Evolutionary conservation across 345 rosid species (phyloP), one percentile per base, ranked within the genome.

Genomic region (Diplotaxis tenuifolia): DNA sequence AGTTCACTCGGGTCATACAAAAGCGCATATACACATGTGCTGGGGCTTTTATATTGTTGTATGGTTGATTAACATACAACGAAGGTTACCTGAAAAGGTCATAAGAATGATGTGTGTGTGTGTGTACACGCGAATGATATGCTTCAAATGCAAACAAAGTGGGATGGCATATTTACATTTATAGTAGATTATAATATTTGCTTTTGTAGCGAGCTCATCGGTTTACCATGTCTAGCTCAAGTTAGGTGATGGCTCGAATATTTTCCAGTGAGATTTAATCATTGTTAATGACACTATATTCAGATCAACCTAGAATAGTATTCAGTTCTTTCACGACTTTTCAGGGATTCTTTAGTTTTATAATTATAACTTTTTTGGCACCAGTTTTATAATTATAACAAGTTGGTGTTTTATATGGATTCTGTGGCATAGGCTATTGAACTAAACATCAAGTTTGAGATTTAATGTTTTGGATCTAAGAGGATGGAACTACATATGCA

Each of bases 1-100:
- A 47, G 55, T 28, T 65, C 67, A 50, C 71, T 71, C 22, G 28
- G 63, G 20, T 59, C 66, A 7, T 70, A 8, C 14, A 64, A 70
- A n/a, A 29, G 58, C 55, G 32, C 29, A 63, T 63, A 36, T 7
- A 68, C 8, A 63, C 65, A 69, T 75, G 73, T 42, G 65, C 16
- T 68, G 16, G 9, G n/a, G 4, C 29, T 59, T 57, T 2, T 58
- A 9, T 21, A 66, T 22, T 0, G 23, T 5, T 22, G 15, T 32
- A 15, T 36, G 32, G 65, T 49, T 74, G 10, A 31, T 42, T 59
- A 32, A 59, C 55, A 59, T 32, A 20, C 52, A 49, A 59, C 40
- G 18, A 67, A 67, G 62, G 56, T 75, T 75, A 75, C 78, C 47
- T 52, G 62, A 75, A 60, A 60, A 36, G 64, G 45, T 75, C 23